A percentile compares a stretch with the other conserved stretches of the same genome.
phyloP scores from a whole-genome alignment of 192 early-diverging fungal species.

The Piromyces sp. region DNA sequence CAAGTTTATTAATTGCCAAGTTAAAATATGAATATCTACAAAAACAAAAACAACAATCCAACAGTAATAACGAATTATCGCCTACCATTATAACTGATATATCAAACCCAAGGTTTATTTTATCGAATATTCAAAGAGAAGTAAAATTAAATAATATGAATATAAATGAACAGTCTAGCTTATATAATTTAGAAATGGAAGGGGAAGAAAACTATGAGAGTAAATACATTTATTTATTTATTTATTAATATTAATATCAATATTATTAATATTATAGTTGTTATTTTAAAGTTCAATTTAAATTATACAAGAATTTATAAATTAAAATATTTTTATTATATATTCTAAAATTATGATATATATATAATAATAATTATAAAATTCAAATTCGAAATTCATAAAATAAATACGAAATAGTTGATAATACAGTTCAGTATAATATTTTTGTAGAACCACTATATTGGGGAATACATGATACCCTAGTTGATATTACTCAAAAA shows the following conservation, averaged over 20 bases:
- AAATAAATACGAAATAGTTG: too few species aligned
- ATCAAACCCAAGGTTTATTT: neutral
- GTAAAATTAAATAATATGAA: neutral
- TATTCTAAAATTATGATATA: too few species aligned
- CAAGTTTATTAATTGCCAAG: slow-evolving; percentile 25
- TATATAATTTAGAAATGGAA: neutral
- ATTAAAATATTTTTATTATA: too few species aligned
- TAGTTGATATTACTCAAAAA: neutral
- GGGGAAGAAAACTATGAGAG: neutral
- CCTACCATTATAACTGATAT: neutral
- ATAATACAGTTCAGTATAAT: neutral
- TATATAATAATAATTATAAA: too few species aligned
- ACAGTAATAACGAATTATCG: neutral
- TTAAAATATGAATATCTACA: neutral
- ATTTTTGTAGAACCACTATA: neutral
- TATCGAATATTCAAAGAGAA: neutral
- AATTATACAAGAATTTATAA: too few species aligned
- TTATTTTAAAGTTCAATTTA: too few species aligned
- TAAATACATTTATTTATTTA: too few species aligned
- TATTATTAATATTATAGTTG: too few species aligned
- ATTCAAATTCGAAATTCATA: too few species aligned
- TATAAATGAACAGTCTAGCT: neutral
- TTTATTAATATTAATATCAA: too few species aligned
- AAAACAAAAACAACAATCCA: neutral
- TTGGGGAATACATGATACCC: neutral